Base-by-base conservation (phyloP, 306 rosid genomes). In the Geum urbanum region DNA sequence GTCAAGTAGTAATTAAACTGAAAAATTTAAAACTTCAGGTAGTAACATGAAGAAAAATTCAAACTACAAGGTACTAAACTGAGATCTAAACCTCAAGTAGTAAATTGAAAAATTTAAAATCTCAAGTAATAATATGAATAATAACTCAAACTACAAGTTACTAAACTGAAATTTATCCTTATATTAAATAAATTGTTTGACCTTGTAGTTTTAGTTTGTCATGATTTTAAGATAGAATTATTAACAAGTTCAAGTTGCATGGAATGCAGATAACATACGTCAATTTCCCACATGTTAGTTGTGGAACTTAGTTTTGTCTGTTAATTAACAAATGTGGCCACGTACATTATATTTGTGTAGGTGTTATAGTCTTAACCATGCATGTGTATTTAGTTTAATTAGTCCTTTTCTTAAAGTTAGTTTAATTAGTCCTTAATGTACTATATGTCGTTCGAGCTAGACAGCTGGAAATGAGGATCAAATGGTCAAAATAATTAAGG, bases 261-360 rank as follows among this genome's bases (percentile, higher is more conserved):
- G 53, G 51, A 69, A 41, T 12, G 6, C 10, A 11, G 6, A 5
- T 37, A 69, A 3, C 6, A 11, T 13, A 18, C 44, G 49, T 51
- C 48, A 51, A 37, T 67, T 67, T 67, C 71, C 6, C 71, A n/a
- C 2, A 8, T 50, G 72, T 40, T 37, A 18, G 37, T 67, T 9
- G 18, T 14, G 37, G 37, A 32, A 32, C 7, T 10, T 20, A 5
- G 1, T 67, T 49, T 24, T 67, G 55, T 50, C 49, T 67, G 35
- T 35, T 3, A 5, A 16, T 66, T 6, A 48, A 27, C 52, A 0
- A 12, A 10, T 5, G 2, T 14, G 55, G 24, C 43, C 51, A 13
- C 37, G 37, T 32, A 32, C 37, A 32, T 32, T 3, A 32, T 32
- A 32, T 32, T 32, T 32, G 37, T 32, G 37, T 32, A 32, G 37